Base-by-base conservation (phyloP, 331 rosid species). In the Quercus phellos region DNA sequence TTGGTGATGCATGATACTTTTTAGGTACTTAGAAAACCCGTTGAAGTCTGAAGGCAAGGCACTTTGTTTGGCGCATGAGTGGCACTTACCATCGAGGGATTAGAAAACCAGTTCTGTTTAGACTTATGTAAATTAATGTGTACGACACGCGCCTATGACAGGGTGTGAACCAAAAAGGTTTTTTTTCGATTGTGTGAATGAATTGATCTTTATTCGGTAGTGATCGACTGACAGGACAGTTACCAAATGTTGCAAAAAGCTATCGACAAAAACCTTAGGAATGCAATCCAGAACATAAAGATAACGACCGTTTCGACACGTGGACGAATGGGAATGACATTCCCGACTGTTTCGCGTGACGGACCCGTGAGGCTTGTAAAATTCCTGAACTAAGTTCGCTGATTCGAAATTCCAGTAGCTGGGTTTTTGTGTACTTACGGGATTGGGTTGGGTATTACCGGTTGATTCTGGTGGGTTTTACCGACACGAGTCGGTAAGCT, bases 141-240 rank as follows among this genome's bases (percentile, higher is more conserved):
- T 2, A 0, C 0, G 16, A 14, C 53, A 35, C 80, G 80, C 68
- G 74, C 80, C 10, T 6, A 14, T 5, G 0, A 5, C 16, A 53
- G 3, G 22, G 1, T 11, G 77, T 56, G 50, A n/a, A 72, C 5
- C 76, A n/a, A 2, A 75, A 34, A 60, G 4, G 42, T 17, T 21
- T 53, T 12, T 50, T 78, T 56, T 59, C 53, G 72, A 60, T 77
- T 70, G 51, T 69, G 78, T 67, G 78, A 77, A 75, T 29, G 71
- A 79, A 74, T 21, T 82, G 81, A 79, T 85, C 87, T 87, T 84
- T 81, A 68, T 85, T 70, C 73, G 82, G 85, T 75, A 22, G 80
- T 77, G 86, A 88, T 79, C 85, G 51, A 30, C 80, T 84, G 89
- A 88, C 83, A 51, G 80, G 89, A 84, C 81, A 74, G 87, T 82